Percentiles rank a stretch among this genome's conserved stretches.
Conservation (phyloP, 768 basidiomycete genomes). For the Gymnopilus junonius region DNA sequence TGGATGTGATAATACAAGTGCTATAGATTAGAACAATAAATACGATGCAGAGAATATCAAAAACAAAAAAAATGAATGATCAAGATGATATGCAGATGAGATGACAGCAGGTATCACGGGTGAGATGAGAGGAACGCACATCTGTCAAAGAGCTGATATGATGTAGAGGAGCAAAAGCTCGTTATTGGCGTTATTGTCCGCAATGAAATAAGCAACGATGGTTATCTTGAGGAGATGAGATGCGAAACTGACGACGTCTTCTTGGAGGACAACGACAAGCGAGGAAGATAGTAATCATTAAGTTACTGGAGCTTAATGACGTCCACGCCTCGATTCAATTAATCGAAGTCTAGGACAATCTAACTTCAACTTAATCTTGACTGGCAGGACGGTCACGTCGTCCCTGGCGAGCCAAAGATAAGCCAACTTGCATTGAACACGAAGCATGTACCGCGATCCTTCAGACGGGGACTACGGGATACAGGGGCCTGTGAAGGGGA, state of each 20-base stretch:
- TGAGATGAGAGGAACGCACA: not conserved
- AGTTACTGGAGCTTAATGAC: not conserved
- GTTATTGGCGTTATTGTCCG: not conserved
- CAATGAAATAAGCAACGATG: not conserved
- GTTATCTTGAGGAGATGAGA: not conserved
- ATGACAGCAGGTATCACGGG: not conserved
- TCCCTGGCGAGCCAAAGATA: not conserved
- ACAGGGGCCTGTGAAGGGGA: too few relatives aligned
- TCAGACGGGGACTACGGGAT: not conserved
- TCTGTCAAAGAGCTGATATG: not conserved
- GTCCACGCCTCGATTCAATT: not conserved
- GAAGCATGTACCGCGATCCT: not conserved
- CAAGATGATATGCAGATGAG: not conserved
- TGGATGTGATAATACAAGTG: not conserved
- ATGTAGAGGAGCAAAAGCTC: not conserved
- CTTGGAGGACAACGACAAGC: not conserved
- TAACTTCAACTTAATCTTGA: not conserved
- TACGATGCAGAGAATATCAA: not conserved
- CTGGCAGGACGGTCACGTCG: not conserved
- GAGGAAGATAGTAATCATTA: not conserved
- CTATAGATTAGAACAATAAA: not conserved
- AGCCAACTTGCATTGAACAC: too few relatives aligned
- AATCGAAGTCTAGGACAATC: not conserved
- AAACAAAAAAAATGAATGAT: not conserved
- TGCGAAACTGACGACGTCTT: not conserved